Percentiles rank a stretch among this genome's conserved stretches.
phyloP scores from a whole-genome alignment of 345 rosid genomes.

The Citrus trifoliata region DNA sequence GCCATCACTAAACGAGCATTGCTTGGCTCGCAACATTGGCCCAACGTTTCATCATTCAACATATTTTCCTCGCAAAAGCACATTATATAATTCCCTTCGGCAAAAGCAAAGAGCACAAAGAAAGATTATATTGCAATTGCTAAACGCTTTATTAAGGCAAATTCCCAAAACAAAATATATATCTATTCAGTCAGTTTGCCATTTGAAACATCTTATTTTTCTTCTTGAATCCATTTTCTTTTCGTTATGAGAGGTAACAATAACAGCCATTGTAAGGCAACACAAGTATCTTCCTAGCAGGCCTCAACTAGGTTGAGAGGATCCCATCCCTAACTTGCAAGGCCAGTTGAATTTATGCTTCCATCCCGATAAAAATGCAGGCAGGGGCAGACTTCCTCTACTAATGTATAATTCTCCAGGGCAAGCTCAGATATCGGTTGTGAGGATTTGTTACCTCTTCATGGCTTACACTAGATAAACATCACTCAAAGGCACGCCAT shows the following conservation, averaged over 20 bases:
- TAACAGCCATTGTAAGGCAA: background rate
- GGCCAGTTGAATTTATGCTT: conserved; percentile 1
- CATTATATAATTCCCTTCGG: no score
- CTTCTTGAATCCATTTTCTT: background rate
- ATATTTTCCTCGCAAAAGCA: no score
- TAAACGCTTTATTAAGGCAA: background rate
- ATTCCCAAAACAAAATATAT: background rate
- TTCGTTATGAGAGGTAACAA: background rate
- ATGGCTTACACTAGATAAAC: conserved; percentile 30
- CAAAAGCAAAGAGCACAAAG: no score
- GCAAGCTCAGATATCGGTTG: conserved; percentile 12
- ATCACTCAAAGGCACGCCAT: conserved; percentile 29
- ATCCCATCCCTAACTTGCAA: background rate
- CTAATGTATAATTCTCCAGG: background rate
- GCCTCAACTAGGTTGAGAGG: background rate
- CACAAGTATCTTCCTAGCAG: background rate
- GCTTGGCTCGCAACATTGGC: no score
- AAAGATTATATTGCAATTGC: no score
- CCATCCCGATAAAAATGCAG: background rate
- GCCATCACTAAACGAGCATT: no score
- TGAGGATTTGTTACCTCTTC: conserved; percentile 17
- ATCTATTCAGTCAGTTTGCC: background rate
- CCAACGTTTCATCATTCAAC: no score
- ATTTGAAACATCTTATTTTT: background rate
- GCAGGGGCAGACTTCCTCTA: background rate